Evolutionary conservation across 306 rosid genomes (phyloP).

Genomic region (Vicia villosa): DNA sequence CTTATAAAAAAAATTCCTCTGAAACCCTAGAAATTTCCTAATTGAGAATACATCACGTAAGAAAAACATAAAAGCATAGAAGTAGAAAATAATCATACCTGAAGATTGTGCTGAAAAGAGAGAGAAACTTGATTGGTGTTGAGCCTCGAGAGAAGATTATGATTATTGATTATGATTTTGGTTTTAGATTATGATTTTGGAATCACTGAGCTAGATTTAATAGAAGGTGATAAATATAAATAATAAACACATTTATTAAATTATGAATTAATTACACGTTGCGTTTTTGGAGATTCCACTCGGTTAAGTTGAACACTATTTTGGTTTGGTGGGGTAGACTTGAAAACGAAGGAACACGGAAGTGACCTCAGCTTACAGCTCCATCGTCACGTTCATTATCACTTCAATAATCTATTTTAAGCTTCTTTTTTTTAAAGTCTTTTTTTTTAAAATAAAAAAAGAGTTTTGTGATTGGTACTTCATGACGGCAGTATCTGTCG

Average conservation of each 20-base stretch:
- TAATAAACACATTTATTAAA: too few relatives aligned
- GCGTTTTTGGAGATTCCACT: neutral
- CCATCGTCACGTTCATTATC: neutral
- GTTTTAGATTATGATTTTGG: neutral
- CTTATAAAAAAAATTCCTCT: neutral
- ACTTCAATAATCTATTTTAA: neutral
- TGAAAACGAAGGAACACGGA: conserved; percentile 12
- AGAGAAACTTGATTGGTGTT: too few relatives aligned
- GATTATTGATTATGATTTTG: too few relatives aligned
- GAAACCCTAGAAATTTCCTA: neutral
- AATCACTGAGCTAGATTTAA: neutral
- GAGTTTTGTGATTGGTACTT: neutral
- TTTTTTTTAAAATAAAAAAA: neutral
- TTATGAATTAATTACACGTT: neutral
- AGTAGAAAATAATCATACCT: neutral
- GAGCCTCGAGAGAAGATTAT: too few relatives aligned
- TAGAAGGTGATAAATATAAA: neutral
- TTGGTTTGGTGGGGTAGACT: conserved; percentile 3
- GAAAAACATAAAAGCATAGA: neutral
- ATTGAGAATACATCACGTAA: neutral
- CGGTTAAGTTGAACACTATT: conserved; percentile 8
- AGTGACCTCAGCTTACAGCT: neutral
- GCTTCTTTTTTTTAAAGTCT: neutral
- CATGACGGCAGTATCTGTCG: neutral
- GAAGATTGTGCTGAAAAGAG: neutral